These are phyloP conservation scores for Fusarium subglutinans DNA, from an alignment of 2,329 filamentous ascomycete species.

Conservation along the genomic window DNA sequence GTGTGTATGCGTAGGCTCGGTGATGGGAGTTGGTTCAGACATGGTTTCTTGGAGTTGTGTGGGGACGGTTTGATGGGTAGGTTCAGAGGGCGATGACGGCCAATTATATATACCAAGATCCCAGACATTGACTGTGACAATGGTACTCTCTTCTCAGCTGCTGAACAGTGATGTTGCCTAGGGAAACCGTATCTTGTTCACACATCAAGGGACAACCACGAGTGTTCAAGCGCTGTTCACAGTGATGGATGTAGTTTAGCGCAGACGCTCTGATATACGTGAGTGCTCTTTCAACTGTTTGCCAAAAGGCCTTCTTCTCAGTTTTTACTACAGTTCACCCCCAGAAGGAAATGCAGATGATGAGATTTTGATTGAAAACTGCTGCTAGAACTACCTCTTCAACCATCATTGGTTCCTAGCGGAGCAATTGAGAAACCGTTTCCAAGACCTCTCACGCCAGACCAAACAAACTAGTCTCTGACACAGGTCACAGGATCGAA, in stretches of 20 bases:
- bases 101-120: not conserved
- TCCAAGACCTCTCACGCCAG: not conserved
- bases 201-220: too few species aligned
- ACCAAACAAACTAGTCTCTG: accelerated
- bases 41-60: not conserved
- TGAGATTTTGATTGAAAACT: not conserved
- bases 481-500: not conserved
- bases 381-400: not conserved
- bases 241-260: not conserved
- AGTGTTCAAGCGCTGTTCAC: too few species aligned
- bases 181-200: not conserved
- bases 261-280: not conserved
- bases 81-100: too few species aligned
- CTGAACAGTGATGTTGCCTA: not conserved
- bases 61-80: too few species aligned
- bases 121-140: accelerated
- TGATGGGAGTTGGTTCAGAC: not conserved
- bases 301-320: not conserved
- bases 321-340: accelerated
- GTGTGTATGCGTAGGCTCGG: not conserved
- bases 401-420: not conserved
- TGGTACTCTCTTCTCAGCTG: accelerated
- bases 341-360: accelerated
- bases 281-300: not conserved
- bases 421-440: not conserved